Evolutionary conservation across 2,329 filamentous ascomycete genomes (phyloP).

Genomic region (Bipolaris cookei): DNA sequence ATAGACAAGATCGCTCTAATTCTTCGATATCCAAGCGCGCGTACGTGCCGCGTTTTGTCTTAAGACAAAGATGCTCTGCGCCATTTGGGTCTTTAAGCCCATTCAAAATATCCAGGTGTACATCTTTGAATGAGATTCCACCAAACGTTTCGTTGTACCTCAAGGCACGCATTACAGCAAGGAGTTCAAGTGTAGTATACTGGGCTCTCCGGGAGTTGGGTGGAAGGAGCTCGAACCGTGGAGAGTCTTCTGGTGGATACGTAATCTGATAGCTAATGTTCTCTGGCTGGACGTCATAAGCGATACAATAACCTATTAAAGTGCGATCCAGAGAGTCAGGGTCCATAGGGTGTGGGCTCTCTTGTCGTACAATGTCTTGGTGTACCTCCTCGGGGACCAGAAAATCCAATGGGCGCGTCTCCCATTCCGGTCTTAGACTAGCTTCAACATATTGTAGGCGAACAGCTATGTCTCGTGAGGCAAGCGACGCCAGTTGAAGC

Average conservation of each 20-base stretch:
- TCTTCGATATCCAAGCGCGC: slow-evolving; percentile 61
- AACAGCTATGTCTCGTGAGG: slow-evolving; percentile 68
- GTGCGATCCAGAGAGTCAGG: slow-evolving; percentile 69
- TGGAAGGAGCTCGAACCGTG: slow-evolving; percentile 68
- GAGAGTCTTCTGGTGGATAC: slow-evolving; percentile 64
- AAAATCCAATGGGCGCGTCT: slow-evolving; percentile 67
- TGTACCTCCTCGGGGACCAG: slow-evolving; percentile 61
- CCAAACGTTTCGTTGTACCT: slow-evolving; percentile 74
- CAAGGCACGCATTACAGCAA: slow-evolving; percentile 71
- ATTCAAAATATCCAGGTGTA: slow-evolving; percentile 70
- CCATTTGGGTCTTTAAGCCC: slow-evolving; percentile 66
- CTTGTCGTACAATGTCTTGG: slow-evolving; percentile 42
- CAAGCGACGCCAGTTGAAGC: slow-evolving; percentile 68
- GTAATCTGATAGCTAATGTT: slow-evolving; percentile 60
- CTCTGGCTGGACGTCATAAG: slow-evolving; percentile 70
- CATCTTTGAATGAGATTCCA: slow-evolving; percentile 70
- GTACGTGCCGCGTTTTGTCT: slow-evolving; percentile 63
- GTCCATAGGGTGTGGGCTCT: slow-evolving; percentile 62
- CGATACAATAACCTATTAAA: slow-evolving; percentile 71
- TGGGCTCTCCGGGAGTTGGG: slow-evolving; percentile 59
- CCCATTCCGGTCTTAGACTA: slow-evolving; percentile 70
- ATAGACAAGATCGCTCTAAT: slow-evolving; percentile 61
- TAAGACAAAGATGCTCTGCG: slow-evolving; percentile 66
- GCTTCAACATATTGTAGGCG: slow-evolving; percentile 67
- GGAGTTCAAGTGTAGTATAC: slow-evolving; percentile 68